Base-by-base conservation (phyloP, 129 eudicot genomes). In the Rutidosis leptorrhynchoides region DNA sequence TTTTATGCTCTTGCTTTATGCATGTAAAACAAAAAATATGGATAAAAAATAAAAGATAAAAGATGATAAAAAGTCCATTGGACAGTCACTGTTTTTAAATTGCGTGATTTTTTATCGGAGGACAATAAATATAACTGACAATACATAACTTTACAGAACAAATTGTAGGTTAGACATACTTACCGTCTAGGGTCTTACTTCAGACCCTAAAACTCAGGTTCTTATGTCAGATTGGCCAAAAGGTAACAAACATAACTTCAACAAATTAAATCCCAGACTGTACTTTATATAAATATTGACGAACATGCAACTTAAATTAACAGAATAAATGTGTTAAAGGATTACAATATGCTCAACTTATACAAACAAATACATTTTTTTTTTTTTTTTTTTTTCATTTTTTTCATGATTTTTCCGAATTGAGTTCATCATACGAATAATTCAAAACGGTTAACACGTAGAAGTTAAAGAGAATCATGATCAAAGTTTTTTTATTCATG, bases 391-490 rank as follows among this genome's bases (percentile, higher is more conserved):
- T 43, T 21, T 35, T 46, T 74, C n/a, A 11, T n/a, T 15, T 64
- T 64, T 64, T 55, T 67, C 58, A 11, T 28, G 60, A 17, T 40
- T n/a, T 62, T 80, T 60, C 71, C 58, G 53, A 78, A 65, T 81
- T 71, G 82, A 76, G 79, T 64, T 55, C 61, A 70, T 63, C 45
- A 69, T 65, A 84, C 20, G 42, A 69, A 74, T 62, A 72, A 79
- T 81, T 80, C 73, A 67, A 58, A 69, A 78, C 84, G 90, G 87
- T 88, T 75, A 86, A 78, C 67, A 65, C 69, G 87, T 88, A 83
- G 83, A 64, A 67, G 64, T 75, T 80, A 85, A 88, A 52, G 49
- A 83, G 58, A 77, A 90, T 77, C 75, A 73, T 74, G 33, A 83
- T 85, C 75, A 72, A 75, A 74, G 79, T 63, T 71, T 74, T n/a